A percentile compares a stretch with the other conserved stretches of the same genome.
These are phyloP conservation scores for Physcomitrium patens DNA, from an alignment of 225 moss, liverwort and hornwort genomes.

Conservation along the genomic window DNA sequence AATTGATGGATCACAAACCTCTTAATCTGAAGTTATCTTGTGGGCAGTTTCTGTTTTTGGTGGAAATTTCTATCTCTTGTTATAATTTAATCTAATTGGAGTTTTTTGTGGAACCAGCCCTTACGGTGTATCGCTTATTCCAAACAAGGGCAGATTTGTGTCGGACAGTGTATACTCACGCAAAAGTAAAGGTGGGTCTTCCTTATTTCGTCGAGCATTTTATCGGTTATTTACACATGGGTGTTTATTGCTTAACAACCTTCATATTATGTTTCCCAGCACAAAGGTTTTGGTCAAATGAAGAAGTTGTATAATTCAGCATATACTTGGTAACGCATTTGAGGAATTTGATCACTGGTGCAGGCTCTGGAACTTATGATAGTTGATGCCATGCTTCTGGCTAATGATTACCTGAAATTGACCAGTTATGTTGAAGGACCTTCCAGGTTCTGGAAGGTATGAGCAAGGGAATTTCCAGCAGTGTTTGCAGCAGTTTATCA, in stretches of 20 bases:
- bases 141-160: constrained; percentile 86
- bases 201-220: constrained; percentile 12
- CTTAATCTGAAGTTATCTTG: constrained; percentile 13
- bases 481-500: neutral
- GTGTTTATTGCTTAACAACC: constrained; percentile 4
- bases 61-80: constrained; percentile 21
- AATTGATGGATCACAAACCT: neutral
- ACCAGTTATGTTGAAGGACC: constrained; percentile 74
- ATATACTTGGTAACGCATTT: constrained; percentile 9
- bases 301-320: constrained; percentile 2
- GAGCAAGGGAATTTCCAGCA: constrained; percentile 4
- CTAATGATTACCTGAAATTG: constrained; percentile 72
- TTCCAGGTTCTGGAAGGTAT: constrained; percentile 89
- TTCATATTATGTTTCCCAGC: constrained; percentile 1
- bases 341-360: constrained; percentile 18
- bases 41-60: constrained; percentile 9
- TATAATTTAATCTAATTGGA: constrained; percentile 30
- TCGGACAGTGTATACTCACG: constrained; percentile 82
- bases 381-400: constrained; percentile 80
- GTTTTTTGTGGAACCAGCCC: constrained; percentile 48
- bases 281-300: constrained; percentile 2
- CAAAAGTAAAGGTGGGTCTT: constrained; percentile 83
- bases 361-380: constrained; percentile 96
- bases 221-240: neutral
- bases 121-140: constrained; percentile 76